Evolutionary conservation across 2,329 filamentous ascomycete genomes (phyloP).

Genomic region (Ceratocystis cubensis): DNA sequence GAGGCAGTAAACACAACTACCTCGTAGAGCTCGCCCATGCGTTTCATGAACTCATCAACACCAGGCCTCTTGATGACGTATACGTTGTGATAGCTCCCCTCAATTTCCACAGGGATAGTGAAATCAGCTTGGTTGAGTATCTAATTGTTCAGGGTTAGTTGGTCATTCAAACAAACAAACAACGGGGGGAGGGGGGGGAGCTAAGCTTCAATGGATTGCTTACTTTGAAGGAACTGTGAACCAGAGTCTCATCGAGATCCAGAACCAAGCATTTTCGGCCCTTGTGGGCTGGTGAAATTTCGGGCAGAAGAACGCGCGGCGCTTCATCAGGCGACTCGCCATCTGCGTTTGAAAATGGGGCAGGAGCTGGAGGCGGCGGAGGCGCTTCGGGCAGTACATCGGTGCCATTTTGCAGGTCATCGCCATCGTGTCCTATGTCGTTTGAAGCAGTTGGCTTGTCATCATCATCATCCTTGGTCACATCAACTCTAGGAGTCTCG

Average conservation of each 20-base stretch:
- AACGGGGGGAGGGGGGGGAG: too few relatives aligned
- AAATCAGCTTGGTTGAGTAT: conserved; percentile 97
- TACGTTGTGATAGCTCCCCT: conserved; percentile 97
- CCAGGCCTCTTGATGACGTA: conserved; percentile 99
- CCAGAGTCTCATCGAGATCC: conserved; percentile 89
- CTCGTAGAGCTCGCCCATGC: conserved; percentile 93
- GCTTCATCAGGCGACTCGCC: conserved; percentile 10
- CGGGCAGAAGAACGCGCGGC: conserved; percentile 64
- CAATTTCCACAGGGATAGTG: conserved; percentile 96
- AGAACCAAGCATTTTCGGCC: conserved; percentile 90
- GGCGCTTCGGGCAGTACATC: conserved; percentile 26
- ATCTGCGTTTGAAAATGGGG: conserved; percentile 13
- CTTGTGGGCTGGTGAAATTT: conserved; percentile 63
- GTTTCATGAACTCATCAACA: conserved; percentile 97
- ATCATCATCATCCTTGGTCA: conserved; percentile 57
- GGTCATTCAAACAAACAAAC: conserved; percentile 13
- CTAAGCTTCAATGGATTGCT: conserved; percentile 19
- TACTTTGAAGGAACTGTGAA: conserved; percentile 98
- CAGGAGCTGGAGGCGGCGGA: conserved; percentile 29
- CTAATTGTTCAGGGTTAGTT: conserved; percentile 34
- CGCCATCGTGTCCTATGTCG: conserved; percentile 28
- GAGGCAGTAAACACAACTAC: conserved; percentile 98
- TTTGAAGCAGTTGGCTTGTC: conserved; percentile 32
- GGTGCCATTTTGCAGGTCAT: conserved; percentile 26
- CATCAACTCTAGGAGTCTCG: conserved; percentile 42